Evolutionary conservation across 306 rosid species (phyloP), one percentile per base, ranked within the genome.

Genomic region (Acmispon strigosus): DNA sequence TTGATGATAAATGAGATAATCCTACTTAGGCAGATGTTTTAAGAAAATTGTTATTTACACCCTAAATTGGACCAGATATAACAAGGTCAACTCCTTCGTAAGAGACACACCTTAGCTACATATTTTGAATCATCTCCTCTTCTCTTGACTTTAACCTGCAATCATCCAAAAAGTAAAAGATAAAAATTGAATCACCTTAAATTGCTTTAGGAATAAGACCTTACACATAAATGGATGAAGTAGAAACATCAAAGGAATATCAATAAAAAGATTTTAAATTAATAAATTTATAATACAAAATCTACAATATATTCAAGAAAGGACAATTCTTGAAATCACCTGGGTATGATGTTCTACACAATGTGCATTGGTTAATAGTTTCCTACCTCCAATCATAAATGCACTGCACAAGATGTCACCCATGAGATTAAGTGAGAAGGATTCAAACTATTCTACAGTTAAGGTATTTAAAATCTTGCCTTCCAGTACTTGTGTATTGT

Each of bases 91-190:
- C 32, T 27, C 32, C 10, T 24, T 60, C 8, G 16, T 62, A 69
- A n/a, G 65, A 79, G n/a, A 74, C 80, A 51, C 76, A 94, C 99
- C 97, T 91, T 91, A 62, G 99, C 99, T 63, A 91, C 99, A 76
- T 89, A 94, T 83, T 91, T 94, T 56, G 92, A 89, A 79, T 94
- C 96, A 79, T 94, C 99, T 49, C 99, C 99, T 80, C 99, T 89
- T 84, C 84, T 89, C 85, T 94, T 94, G 73, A 94, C 96, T 87
- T 94, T 94, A 45, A 94, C 99, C 99, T 94, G 86, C 74, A 79
- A 65, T 62, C 41, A 69, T 69, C 44, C 72, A 50, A 19, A 73
- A 52, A 44, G 27, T 36, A 66, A 14, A 75, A 5, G n/a, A 71
- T 42, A 62, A 51, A 14, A 66, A 64, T 16, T 43, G 62, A 66